Evolutionary conservation across 2,329 filamentous ascomycete species (phyloP), one percentile per base, ranked within the genome.

Genomic region (Leptographium flavum): DNA sequence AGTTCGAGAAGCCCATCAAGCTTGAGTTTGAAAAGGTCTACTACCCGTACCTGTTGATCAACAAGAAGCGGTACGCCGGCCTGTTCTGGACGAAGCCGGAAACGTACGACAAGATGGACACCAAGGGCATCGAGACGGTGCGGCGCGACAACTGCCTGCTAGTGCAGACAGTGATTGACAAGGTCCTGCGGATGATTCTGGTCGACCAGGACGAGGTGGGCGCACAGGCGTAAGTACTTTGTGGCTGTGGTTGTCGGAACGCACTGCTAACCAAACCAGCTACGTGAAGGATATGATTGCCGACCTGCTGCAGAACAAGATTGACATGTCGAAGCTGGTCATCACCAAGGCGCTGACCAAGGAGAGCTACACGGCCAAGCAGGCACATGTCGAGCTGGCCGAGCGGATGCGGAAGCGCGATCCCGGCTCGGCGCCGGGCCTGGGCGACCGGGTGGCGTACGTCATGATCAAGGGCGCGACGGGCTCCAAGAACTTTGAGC

Each of bases 71-170:
- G 51, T 98, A 98, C 57, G 92, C 92, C 9, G 92, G 92, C n/a
- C 66, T 98, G 28, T 96, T 87, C 66, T 98, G 88, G 88, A 98
- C 92, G 5, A 92, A 83, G 53, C 78, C 90, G 1, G 76, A 90
- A 36, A 95, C 94, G 63, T 92, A 83, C 62, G 93, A 98, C 73
- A 98, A 96, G 71, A 98, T 98, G 93, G 92, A 98, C 63, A 96
- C 87, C 49, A 98, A 98, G 63, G 92, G 92, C 71, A 96, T 98
- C 53, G 92, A 98, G 65, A 98, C 92, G 4, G 93, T 98, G 39
- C 82, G 92, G 54, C 75, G 92, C 72, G 92, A 98, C 62, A 98
- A 98, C 60, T 98, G 92, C 60, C 72, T 92, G 43, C 68, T 98
- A 48, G 92, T 96, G 15, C 90, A 96, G 63, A 95, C 84, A 3